These are phyloP conservation scores for Auricularia auricula-judae DNA, from an alignment of 768 basidiomycete genomes.

Conservation along the genomic window DNA sequence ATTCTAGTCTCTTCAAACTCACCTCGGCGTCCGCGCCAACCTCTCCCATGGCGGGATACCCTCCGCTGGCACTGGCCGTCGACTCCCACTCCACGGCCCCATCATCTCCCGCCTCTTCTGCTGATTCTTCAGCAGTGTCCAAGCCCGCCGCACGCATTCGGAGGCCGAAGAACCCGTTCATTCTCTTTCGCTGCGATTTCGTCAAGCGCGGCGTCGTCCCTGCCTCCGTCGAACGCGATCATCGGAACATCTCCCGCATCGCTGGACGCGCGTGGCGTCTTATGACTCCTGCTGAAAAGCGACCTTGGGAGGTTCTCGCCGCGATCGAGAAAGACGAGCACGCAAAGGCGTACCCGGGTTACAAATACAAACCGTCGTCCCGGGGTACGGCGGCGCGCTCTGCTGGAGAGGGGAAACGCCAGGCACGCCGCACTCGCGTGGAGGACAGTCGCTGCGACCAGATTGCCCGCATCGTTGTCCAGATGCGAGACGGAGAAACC, in stretches of 20 bases:
- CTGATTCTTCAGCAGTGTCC: not conserved
- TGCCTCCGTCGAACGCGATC: conserved; percentile 46
- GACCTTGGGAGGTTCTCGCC: conserved; percentile 42
- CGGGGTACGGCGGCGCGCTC: not conserved
- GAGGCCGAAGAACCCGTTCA: conserved; percentile 69
- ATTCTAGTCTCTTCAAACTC: not conserved
- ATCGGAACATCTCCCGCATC: conserved; percentile 62
- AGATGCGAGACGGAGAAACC: not conserved
- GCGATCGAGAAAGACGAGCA: conserved; percentile 47
- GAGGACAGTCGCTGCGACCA: not conserved
- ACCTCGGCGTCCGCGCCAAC: not conserved
- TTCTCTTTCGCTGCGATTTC: conserved; percentile 67
- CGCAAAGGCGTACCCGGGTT: conserved; percentile 44
- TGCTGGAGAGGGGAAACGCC: not conserved
- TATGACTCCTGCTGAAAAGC: conserved; percentile 33
- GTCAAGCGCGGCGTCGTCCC: conserved; percentile 51
- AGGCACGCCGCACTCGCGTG: not conserved
- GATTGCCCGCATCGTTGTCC: not conserved
- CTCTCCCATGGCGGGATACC: not conserved
- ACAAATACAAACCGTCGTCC: conserved; percentile 44
- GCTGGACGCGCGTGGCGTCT: conserved; percentile 61
- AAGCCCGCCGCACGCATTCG: conserved; percentile 36
- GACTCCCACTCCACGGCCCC: not conserved
- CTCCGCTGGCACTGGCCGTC: not conserved
- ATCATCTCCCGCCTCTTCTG: not conserved